Percentiles rank a stretch among this genome's conserved stretches.
These are phyloP conservation scores for Persicaria tinctoria DNA, from an alignment of 148 eudicot genomes.

Conservation along the genomic window DNA sequence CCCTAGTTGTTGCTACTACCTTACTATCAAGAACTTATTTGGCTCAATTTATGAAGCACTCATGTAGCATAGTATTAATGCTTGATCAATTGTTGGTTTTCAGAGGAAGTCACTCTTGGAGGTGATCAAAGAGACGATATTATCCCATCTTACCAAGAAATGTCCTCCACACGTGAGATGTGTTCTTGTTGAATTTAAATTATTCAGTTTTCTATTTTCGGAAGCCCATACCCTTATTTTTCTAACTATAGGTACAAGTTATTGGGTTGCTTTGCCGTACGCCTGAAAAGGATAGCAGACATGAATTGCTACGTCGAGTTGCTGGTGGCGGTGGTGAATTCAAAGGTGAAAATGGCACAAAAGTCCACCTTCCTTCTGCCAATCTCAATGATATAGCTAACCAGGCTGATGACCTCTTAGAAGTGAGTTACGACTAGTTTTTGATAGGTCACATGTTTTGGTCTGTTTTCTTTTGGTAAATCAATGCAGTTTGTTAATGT, in stretches of 20 bases:
- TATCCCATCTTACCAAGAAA: constrained; percentile 92
- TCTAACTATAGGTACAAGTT: constrained; percentile 64
- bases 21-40: not conserved
- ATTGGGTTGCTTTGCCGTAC: constrained; percentile 91
- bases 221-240: not conserved
- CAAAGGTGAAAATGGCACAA: constrained; percentile 60
- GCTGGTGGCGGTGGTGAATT: constrained; percentile 96
- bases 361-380: constrained; percentile 94
- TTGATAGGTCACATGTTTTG: not conserved
- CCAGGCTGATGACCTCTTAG: constrained; percentile 94
- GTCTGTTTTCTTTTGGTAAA: not conserved
- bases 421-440: constrained; percentile 28
- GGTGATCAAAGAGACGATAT: constrained; percentile 88
- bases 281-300: constrained; percentile 84
- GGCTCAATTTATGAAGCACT: too few relatives aligned
- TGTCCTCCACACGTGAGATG: constrained; percentile 91
- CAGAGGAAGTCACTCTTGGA: constrained; percentile 89
- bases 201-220: not conserved
- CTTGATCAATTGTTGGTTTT: constrained; percentile 15
- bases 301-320: constrained; percentile 83
- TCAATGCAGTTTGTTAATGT: not conserved
- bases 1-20: too few relatives aligned
- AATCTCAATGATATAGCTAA: constrained; percentile 90
- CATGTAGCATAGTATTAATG: not conserved
- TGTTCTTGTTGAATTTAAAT: constrained; percentile 1